A percentile compares a stretch with the other conserved stretches of the same genome.
phyloP scores from a whole-genome alignment of 139 green algal genomes.

The Dunaliella sp. region DNA sequence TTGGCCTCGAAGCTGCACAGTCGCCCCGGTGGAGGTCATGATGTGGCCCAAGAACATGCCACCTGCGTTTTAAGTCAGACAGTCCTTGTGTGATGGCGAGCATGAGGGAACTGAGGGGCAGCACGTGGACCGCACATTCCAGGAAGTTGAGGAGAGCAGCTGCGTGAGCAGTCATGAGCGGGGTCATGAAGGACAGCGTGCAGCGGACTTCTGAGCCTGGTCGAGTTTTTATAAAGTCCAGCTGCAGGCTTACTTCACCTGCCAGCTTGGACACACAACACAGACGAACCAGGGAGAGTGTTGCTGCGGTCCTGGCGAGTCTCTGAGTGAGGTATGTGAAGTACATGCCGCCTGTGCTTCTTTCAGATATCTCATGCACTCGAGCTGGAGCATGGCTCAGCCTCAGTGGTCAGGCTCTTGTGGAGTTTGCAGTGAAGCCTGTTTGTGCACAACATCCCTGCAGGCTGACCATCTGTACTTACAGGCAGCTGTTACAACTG shows the following conservation, averaged over 20 bases:
- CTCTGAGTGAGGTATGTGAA: background rate
- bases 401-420: too few relatives aligned
- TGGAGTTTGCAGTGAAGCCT: too few relatives aligned
- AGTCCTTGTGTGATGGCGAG: background rate
- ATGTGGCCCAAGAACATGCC: conserved; percentile 29
- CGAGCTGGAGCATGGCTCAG: too few relatives aligned
- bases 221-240: background rate
- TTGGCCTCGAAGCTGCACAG: conserved; percentile 23
- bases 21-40: conserved; percentile 13
- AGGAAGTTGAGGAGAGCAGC: background rate
- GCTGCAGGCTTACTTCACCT: too few relatives aligned
- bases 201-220: background rate
- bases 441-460: too few relatives aligned
- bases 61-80: conserved; percentile 15
- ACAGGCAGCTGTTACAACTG: too few relatives aligned
- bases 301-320: background rate
- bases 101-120: background rate
- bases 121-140: background rate
- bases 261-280: too few relatives aligned
- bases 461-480: too few relatives aligned
- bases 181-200: background rate
- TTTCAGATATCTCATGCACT: too few relatives aligned
- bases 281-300: too few relatives aligned
- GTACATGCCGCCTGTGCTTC: too few relatives aligned
- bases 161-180: background rate